phyloP scores from a whole-genome alignment of 2,329 filamentous ascomycete genomes.

The Neofusicoccum sp. region DNA sequence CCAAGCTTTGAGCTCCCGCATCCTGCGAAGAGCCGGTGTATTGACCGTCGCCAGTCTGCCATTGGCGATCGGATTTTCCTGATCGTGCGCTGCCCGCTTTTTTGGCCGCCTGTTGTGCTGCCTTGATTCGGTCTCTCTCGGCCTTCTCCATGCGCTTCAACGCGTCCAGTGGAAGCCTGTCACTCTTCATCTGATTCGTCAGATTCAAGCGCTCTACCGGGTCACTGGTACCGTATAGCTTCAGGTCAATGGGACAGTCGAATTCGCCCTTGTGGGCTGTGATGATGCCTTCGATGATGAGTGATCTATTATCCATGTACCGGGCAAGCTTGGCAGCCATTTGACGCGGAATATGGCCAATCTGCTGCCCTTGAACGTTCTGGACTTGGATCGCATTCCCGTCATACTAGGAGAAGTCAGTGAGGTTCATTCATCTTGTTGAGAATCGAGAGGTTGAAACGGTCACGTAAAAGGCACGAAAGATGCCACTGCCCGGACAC shows the following conservation, averaged over 20 bases:
- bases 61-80: constrained; percentile 26
- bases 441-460: background rate
- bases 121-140: constrained; percentile 48
- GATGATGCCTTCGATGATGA: constrained; percentile 68
- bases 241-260: constrained; percentile 70
- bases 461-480: too few relatives aligned
- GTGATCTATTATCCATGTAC: constrained; percentile 57
- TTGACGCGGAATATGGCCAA: constrained; percentile 71
- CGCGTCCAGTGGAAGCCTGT: constrained; percentile 55
- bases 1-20: constrained; percentile 51
- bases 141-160: constrained; percentile 53
- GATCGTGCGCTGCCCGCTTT: constrained; percentile 27
- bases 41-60: constrained; percentile 5
- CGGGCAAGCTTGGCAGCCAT: constrained; percentile 70
- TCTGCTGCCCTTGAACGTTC: constrained; percentile 72
- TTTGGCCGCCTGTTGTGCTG: constrained; percentile 37
- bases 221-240: constrained; percentile 66
- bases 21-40: constrained; percentile 22
- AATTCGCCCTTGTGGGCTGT: constrained; percentile 64
- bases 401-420: constrained; percentile 53
- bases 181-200: constrained; percentile 61
- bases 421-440: background rate
- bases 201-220: constrained; percentile 53
- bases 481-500: too few relatives aligned
- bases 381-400: constrained; percentile 73